phyloP scores from a whole-genome alignment of 2,329 filamentous ascomycete species.

The Paecilomyces sp. region DNA sequence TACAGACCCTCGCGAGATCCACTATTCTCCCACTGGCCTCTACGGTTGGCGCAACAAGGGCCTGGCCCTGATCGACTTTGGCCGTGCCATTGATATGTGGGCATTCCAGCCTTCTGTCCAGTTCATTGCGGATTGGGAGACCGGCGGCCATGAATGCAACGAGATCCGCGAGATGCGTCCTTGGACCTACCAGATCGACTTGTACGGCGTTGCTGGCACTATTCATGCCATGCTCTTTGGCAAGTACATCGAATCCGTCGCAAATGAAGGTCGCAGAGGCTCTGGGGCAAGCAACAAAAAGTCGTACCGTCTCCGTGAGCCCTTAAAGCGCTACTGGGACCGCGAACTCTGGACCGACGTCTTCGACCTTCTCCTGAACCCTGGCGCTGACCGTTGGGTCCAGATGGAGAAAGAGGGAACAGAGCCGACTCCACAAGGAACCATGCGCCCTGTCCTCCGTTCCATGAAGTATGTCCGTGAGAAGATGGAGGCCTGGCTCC shows the following conservation, averaged over 20 bases:
- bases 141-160: constrained; percentile 76
- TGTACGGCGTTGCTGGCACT: constrained; percentile 83
- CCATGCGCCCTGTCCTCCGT: constrained; percentile 64
- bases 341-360: constrained; percentile 78
- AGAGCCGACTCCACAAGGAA: constrained; percentile 6
- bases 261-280: constrained; percentile 2
- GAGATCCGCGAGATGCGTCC: constrained; percentile 92
- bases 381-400: constrained; percentile 51
- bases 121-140: constrained; percentile 96
- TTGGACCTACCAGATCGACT: constrained; percentile 98
- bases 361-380: constrained; percentile 83
- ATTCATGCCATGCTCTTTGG: constrained; percentile 88
- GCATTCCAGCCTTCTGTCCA: constrained; percentile 68
- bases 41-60: constrained; percentile 77
- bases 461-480: constrained; percentile 63
- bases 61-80: constrained; percentile 86
- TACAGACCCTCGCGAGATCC: constrained; percentile 27
- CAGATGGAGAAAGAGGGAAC: constrained; percentile 46
- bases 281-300: constrained; percentile 34
- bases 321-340: constrained; percentile 93
- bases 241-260: constrained; percentile 78
- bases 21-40: constrained; percentile 66
- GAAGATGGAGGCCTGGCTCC: constrained; percentile 78
- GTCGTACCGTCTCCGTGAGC: constrained; percentile 73
- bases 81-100: constrained; percentile 87